phyloP scores from a whole-genome alignment of 2,329 filamentous ascomycete genomes.

The Bisporella sp. region DNA sequence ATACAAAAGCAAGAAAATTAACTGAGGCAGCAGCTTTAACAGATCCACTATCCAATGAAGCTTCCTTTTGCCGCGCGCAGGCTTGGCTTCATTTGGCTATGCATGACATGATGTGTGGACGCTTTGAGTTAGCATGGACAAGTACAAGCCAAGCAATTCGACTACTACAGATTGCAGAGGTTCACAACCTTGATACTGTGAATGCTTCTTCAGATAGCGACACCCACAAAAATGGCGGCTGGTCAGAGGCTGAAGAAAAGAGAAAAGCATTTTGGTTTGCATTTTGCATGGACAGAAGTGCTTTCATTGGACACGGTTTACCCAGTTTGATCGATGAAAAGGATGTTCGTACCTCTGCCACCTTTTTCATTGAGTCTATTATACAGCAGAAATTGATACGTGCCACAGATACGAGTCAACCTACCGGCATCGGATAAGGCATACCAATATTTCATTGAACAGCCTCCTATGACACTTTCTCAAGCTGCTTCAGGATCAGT shows the following conservation, averaged over 20 bases:
- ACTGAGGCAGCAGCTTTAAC: background rate
- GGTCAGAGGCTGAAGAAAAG: conserved; percentile 84
- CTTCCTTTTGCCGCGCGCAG: background rate
- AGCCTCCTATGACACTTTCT: background rate
- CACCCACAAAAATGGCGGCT: conserved; percentile 30
- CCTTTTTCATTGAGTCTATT: background rate
- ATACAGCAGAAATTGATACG: background rate
- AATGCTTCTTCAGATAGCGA: background rate
- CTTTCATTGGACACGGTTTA: conserved; percentile 91
- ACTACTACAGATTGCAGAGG: background rate
- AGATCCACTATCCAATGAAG: background rate
- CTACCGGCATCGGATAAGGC: background rate
- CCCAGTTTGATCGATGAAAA: conserved; percentile 84
- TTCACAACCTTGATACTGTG: background rate
- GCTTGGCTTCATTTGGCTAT: background rate
- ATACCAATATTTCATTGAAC: background rate
- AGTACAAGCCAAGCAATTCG: background rate
- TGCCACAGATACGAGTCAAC: background rate
- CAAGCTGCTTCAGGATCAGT: background rate
- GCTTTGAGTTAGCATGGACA: background rate
- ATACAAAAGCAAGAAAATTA: background rate
- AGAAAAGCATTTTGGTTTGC: conserved; percentile 87
- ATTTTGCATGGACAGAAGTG: conserved; percentile 81
- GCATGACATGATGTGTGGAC: background rate
- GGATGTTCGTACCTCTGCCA: conserved; percentile 50